Base-by-base conservation (phyloP, 139 green algal species). In the Pedinophyceae sp. region DNA sequence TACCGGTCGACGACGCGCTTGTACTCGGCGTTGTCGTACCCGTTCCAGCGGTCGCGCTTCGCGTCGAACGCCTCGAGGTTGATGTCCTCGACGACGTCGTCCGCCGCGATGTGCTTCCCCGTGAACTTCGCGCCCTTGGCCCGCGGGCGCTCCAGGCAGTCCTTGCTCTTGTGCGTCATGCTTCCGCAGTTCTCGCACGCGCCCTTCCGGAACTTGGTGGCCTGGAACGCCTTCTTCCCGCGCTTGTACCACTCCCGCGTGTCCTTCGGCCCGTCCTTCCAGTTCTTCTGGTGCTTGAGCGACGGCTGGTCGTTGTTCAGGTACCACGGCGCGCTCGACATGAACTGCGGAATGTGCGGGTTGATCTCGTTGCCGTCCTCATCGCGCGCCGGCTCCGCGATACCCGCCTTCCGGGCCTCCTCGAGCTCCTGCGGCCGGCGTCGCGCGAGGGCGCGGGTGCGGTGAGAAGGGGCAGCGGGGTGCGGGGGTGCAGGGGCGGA, bases 311-410 rank as follows among this genome's bases (percentile, higher is more conserved):
- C 67, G 48, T 81, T 68, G 62, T 88, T 91, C 25, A 97, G 66
- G 73, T 99, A 99, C 91, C 91, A 98, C 92, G 46, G 59, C 81
- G 40, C 78, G 79, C 34, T 43, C 13, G 70, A 70, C 91, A 98
- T 98, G 62, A 95, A 97, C 73, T 96, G 76, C 3, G 92, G 92
- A 52, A 99, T 98, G 58, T 99, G 92, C 0, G 92, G 92, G 73
- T 99, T 99, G 64, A 99, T 98, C 49, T 93, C 87, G 50, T 91
- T 93, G 45, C 91, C 92, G 59, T 97, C 89, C 65, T 97, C 92
- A 69, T 98, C 92, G 0, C 96, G 54, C 62, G 87, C 88, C 29
- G 89, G 80, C 16, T 84, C 83, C 0, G 84, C 83, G 15, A 97
- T 70, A 63, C 89, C 89, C 4, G 88, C 88, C 60, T 97, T 97